Percentiles rank a stretch among this genome's conserved stretches.
Conservation (phyloP, 768 basidiomycete genomes). For the Russula compacta region DNA sequence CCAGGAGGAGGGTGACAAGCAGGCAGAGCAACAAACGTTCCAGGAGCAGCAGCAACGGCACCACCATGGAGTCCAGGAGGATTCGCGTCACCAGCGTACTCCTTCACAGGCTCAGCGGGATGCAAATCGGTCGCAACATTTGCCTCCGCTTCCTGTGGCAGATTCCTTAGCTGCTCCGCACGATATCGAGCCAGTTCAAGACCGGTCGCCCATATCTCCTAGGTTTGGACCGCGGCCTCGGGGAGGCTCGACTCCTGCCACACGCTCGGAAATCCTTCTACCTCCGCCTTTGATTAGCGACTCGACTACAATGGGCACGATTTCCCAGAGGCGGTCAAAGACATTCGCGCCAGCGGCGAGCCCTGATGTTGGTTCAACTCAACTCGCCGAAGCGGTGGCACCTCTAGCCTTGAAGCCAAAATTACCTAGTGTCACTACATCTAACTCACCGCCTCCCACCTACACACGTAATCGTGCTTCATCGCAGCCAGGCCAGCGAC, state of each 20-base stretch:
- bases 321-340: slow-evolving; percentile 60
- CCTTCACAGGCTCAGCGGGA: slow-evolving; percentile 13
- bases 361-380: slow-evolving; percentile 5
- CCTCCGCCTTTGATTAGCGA: slow-evolving; percentile 41
- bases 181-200: slow-evolving; percentile 6
- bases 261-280: slow-evolving; percentile 25
- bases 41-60: slow-evolving; percentile 23
- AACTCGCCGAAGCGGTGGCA: slow-evolving; percentile 11
- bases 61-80: slow-evolving; percentile 28
- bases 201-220: slow-evolving; percentile 25
- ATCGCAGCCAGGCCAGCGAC: slow-evolving; percentile 70
- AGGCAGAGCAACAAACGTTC: slow-evolving; percentile 27
- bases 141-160: slow-evolving; percentile 64
- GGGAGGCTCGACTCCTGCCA: slow-evolving; percentile 41
- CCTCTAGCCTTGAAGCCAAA: slow-evolving; percentile 31
- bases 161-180: slow-evolving; percentile 39
- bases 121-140: slow-evolving; percentile 7
- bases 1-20: slow-evolving; percentile 45
- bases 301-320: slow-evolving; percentile 52
- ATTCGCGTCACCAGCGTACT: slow-evolving; percentile 17
- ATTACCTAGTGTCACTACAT: slow-evolving; percentile 23
- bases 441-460: not conserved
- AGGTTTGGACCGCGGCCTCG: slow-evolving; percentile 44
- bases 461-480: slow-evolving; percentile 51
- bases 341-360: slow-evolving; percentile 48